Evolutionary conservation across 176 grass and related monocot genomes (phyloP), one percentile per base, ranked within the genome.

Genomic region (Eragrostis nindensis): DNA sequence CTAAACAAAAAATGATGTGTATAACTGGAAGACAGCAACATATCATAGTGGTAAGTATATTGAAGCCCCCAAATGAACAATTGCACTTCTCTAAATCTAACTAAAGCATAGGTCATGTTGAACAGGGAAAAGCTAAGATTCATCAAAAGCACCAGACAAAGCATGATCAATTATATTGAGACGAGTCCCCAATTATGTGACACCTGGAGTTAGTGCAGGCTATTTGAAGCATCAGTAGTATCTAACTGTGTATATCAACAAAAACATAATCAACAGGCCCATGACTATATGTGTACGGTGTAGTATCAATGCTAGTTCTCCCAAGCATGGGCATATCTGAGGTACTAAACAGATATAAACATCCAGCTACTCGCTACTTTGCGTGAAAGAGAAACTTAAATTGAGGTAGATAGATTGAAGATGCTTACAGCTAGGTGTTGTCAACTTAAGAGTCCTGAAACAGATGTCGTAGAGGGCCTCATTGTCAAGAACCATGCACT

Each of bases 401-500:
- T 2, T 17, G 8, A n/a, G 49, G 47, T n/a, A n/a, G n/a, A n/a
- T 48, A 50, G 48, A 43, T 45, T 53, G 36, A 79, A 67, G 68
- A 1, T 27, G 13, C 88, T 86, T 83, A 90, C 88, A 90, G 88
- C 88, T 90, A 65, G 88, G 88, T 29, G 88, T 90, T 12, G 88
- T 90, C 26, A 90, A 80, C 80, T 91, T 93, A 48, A 93, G 91
- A 55, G 91, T 93, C 61, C 91, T 82, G 80, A 93, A 93, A 68
- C 91, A 90, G 44, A 93, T 93, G 42, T 93, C 91, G 5, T 93
- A 93, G 7, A 93, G 87, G 26, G 91, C 91, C 32, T 93, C 91
- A 14, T 93, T 93, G 48, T 93, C 91, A 27, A 93, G 86, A 59
- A 93, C 91, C 91, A 93, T 93, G 42, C 91, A 93, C 76, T 93